These are phyloP conservation scores for Podaxis sp. DNA, from an alignment of 768 basidiomycete genomes.

Conservation along the genomic window DNA sequence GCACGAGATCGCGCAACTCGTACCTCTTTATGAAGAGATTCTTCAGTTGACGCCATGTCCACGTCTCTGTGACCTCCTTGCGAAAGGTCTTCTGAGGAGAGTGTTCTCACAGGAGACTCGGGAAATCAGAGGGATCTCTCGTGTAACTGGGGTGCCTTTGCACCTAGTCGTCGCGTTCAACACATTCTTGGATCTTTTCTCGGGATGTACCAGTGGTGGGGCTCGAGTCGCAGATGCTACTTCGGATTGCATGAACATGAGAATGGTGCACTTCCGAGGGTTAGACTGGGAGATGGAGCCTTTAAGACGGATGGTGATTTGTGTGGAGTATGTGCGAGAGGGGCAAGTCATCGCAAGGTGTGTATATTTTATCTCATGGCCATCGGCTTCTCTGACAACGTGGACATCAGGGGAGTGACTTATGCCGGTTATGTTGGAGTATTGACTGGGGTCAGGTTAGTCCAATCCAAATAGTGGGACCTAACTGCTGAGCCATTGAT, in stretches of 20 bases:
- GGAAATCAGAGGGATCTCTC: slow-evolving; percentile 29
- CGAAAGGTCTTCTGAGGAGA: slow-evolving; percentile 21
- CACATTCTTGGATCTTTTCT: slow-evolving; percentile 34
- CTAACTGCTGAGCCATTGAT: not conserved
- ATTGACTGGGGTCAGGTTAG: slow-evolving; percentile 32
- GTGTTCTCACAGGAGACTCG: slow-evolving; percentile 27
- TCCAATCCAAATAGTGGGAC: not conserved
- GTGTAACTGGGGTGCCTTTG: slow-evolving; percentile 22
- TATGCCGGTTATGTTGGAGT: slow-evolving; percentile 36
- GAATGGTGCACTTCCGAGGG: slow-evolving; percentile 32
- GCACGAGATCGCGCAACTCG: slow-evolving; percentile 21
- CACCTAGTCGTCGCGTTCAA: slow-evolving; percentile 34
- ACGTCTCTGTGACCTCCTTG: slow-evolving; percentile 20
- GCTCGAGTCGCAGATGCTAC: slow-evolving; percentile 19
- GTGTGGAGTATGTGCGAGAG: slow-evolving; percentile 28
- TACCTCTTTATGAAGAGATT: slow-evolving; percentile 24
- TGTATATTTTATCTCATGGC: not conserved
- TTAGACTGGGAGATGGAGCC: slow-evolving; percentile 36
- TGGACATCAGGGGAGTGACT: slow-evolving; percentile 25
- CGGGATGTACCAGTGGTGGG: slow-evolving; percentile 35
- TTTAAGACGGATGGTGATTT: slow-evolving; percentile 28
- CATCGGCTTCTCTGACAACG: not conserved
- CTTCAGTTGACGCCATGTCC: slow-evolving; percentile 21
- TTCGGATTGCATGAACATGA: slow-evolving; percentile 11
- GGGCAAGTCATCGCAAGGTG: slow-evolving; percentile 29